Evolutionary conservation across 495 filamentous ascomycete genomes (phyloP).

Genomic region (Neurospora africana): DNA sequence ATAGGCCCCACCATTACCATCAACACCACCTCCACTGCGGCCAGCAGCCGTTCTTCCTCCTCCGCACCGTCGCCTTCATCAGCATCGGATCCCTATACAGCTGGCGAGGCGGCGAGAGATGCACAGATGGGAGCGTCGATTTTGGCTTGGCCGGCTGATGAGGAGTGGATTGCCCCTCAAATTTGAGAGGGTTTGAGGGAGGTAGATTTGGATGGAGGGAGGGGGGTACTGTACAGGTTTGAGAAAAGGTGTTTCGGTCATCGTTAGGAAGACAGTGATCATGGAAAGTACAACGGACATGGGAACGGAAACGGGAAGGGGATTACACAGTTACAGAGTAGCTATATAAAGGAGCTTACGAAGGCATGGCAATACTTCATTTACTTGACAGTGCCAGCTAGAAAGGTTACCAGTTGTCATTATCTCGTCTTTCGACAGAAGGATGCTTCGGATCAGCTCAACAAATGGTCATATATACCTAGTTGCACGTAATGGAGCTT

Average conservation of each 20-base stretch:
- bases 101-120: constrained; percentile 17
- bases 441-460: background rate
- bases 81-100: constrained; percentile 8
- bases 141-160: constrained; percentile 20
- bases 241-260: background rate
- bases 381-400: background rate
- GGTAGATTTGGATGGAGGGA: too few species aligned
- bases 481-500: background rate
- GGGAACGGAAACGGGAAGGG: background rate
- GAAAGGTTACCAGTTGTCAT: background rate
- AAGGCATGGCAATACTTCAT: background rate
- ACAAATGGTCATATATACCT: background rate
- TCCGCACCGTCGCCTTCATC: background rate
- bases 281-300: background rate
- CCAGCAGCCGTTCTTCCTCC: background rate
- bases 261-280: too few species aligned
- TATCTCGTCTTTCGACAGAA: background rate
- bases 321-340: background rate
- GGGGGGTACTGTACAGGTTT: background rate
- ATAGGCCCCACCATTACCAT: background rate
- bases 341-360: background rate
- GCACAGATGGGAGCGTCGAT: constrained; percentile 17
- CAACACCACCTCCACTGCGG: background rate
- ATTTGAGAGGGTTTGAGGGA: background rate
- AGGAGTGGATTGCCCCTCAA: constrained; percentile 12